Evolutionary conservation across 257 asterid species (phyloP).

Genomic region (Solanum piurae): DNA sequence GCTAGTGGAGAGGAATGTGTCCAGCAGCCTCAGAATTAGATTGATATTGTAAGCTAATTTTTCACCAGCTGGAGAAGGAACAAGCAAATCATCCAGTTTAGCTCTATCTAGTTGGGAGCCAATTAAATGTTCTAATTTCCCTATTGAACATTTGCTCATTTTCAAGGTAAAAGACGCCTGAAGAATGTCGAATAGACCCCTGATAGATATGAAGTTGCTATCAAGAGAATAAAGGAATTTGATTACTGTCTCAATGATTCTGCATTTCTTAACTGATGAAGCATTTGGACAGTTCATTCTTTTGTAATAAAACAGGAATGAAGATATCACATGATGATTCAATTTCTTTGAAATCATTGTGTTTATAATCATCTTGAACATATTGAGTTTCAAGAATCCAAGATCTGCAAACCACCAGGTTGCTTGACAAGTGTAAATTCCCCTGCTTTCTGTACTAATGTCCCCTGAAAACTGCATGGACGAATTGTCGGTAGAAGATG

Average conservation of each 20-base stretch:
- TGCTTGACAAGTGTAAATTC: constrained; percentile 15
- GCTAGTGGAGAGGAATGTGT: constrained; percentile 9
- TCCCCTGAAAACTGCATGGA: constrained; percentile 23
- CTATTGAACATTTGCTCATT: constrained; percentile 2
- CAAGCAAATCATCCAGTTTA: constrained; percentile 43
- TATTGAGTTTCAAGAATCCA: constrained; percentile 20
- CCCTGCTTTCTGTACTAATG: constrained; percentile 23
- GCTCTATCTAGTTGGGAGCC: constrained; percentile 47
- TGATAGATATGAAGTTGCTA: constrained; percentile 19
- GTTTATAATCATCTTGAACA: constrained; percentile 21
- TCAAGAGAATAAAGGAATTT: constrained; percentile 21
- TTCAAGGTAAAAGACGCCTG: constrained; percentile 15
- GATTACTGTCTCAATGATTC: constrained; percentile 17
- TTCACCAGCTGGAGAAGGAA: constrained; percentile 22
- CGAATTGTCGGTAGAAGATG: constrained; percentile 23
- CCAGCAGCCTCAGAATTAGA: constrained; percentile 32
- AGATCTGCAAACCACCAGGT: constrained; percentile 36
- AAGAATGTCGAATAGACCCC: constrained; percentile 30
- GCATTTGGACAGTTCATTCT: constrained; percentile 8
- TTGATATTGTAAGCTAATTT: constrained; percentile 31
- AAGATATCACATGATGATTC: constrained; percentile 22
- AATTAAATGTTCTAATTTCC: constrained; percentile 33
- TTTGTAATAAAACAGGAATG: constrained; percentile 35
- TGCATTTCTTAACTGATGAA: constrained; percentile 10
- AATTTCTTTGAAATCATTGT: constrained; percentile 25